Evolutionary conservation across 352 stramenopile species (phyloP).

Genomic region (Phytophthora quininea): DNA sequence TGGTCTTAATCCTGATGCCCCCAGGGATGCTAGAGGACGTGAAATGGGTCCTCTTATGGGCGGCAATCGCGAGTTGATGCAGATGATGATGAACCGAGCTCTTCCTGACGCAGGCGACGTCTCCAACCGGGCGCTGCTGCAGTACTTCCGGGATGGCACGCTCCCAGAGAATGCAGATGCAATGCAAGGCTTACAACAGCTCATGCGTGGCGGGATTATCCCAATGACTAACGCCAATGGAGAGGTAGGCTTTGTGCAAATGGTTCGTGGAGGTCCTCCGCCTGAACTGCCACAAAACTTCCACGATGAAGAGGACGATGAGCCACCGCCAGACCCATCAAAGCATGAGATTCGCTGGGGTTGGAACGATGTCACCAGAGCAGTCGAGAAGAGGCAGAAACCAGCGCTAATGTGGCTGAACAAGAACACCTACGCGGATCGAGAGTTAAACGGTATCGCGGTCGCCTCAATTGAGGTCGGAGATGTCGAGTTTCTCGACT

Average conservation of each 20-base stretch:
- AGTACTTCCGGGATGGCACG: not conserved
- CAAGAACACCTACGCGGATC: constrained; percentile 2
- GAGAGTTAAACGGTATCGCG: not conserved
- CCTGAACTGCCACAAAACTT: not conserved
- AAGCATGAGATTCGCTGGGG: constrained; percentile 1
- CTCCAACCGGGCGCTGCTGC: not conserved
- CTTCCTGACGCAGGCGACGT: not conserved
- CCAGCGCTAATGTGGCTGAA: not conserved
- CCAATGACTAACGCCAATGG: not conserved
- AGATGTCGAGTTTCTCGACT: constrained; percentile 8
- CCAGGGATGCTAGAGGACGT: not conserved
- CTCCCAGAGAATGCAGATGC: not conserved
- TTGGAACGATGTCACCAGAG: not conserved
- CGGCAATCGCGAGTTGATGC: not conserved
- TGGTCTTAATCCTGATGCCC: not conserved
- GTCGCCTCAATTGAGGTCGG: not conserved
- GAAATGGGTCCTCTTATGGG: too few species aligned
- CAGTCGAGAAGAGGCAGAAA: not conserved
- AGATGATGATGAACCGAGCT: not conserved
- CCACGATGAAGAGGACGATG: not conserved
- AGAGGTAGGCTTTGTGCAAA: not conserved
- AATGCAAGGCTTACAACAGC: not conserved
- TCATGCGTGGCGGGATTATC: not conserved
- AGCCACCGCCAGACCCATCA: not conserved
- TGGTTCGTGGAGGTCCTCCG: not conserved